Evolutionary conservation across 164 flowering plant species (phyloP).

Genomic region (Vitis vinifera): ASM3070453v1 NC_081813.1:5075001-5075500

Average conservation of each 20-base stretch:
- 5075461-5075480: too few relatives aligned
- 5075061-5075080: conserved; percentile 33
- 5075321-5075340: too few relatives aligned
- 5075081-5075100: conserved; percentile 26
- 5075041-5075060: conserved; percentile 75
- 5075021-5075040: conserved; percentile 70
- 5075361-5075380: too few relatives aligned
- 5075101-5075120: conserved; percentile 59
- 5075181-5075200: conserved; percentile 67
- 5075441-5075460: background rate
- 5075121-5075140: conserved; percentile 78
- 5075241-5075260: conserved; percentile 39
- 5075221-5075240: conserved; percentile 60
- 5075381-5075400: too few relatives aligned
- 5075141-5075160: conserved; percentile 71
- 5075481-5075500: too few relatives aligned
- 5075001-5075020: conserved; percentile 81
- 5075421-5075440: too few relatives aligned
- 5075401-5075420: too few relatives aligned
- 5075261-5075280: background rate
- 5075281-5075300: background rate
- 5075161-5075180: conserved; percentile 65
- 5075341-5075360: too few relatives aligned
- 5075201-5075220: conserved; percentile 42
- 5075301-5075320: too few relatives aligned